A percentile compares a stretch with the other conserved stretches of the same genome.
Conservation (phyloP, 768 basidiomycete genomes). For the Artomyces pyxidatus region DNA sequence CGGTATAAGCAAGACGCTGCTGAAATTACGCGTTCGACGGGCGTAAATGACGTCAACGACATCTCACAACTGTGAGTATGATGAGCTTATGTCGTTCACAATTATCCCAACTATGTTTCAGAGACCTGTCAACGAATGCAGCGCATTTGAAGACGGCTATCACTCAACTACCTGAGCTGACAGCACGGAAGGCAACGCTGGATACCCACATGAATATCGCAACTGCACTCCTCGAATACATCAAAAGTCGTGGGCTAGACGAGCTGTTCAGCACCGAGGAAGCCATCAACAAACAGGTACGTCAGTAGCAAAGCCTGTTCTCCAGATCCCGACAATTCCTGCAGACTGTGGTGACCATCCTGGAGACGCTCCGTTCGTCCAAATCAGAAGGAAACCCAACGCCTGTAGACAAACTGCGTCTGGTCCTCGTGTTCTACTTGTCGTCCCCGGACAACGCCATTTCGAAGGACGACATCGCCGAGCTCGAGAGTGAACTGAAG, state of each 20-base stretch:
- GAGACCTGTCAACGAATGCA: conserved; percentile 90
- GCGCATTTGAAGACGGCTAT: conserved; percentile 94
- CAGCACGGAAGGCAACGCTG: conserved; percentile 90
- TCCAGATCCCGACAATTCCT: not conserved
- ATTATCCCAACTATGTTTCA: conserved; percentile 16
- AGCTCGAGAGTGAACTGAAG: conserved; percentile 83
- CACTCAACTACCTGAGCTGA: conserved; percentile 92
- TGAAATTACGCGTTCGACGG: conserved; percentile 93
- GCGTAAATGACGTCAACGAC: conserved; percentile 92
- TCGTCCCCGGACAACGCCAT: conserved; percentile 75
- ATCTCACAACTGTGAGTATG: conserved; percentile 79
- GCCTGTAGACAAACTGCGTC: conserved; percentile 80
- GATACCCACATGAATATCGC: conserved; percentile 99
- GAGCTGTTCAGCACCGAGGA: conserved; percentile 98
- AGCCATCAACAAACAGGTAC: conserved; percentile 75
- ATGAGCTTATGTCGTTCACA: too few species aligned
- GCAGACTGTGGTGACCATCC: conserved; percentile 69
- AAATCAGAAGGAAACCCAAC: conserved; percentile 60
- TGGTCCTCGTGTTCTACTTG: conserved; percentile 93
- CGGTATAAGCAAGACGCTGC: conserved; percentile 94
- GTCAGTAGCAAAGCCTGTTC: conserved; percentile 4
- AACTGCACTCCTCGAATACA: conserved; percentile 87
- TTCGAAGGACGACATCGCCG: conserved; percentile 80
- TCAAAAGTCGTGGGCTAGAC: conserved; percentile 91
- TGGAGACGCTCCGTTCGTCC: conserved; percentile 78